Conservation (phyloP, 371 early-diverging fungal species). For the Mucor irregularis region DNA sequence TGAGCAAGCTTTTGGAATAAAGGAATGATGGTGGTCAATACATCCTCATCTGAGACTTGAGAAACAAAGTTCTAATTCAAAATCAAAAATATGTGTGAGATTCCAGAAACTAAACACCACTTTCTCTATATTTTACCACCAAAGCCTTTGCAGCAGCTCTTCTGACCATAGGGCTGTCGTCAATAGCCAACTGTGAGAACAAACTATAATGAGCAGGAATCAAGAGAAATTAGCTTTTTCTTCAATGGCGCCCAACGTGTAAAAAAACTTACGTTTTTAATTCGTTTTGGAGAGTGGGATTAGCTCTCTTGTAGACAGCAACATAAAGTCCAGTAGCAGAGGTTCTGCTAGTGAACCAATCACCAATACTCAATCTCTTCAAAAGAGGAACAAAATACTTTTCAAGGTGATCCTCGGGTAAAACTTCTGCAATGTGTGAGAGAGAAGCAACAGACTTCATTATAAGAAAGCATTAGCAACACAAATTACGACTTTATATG, state of each 20-base stretch:
- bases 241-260: not conserved
- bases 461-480: too few species aligned
- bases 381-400: slow-evolving; percentile 88
- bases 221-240: too few species aligned
- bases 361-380: slow-evolving; percentile 87
- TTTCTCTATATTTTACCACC: too few species aligned
- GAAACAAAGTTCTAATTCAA: slow-evolving; percentile 59
- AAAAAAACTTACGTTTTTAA: slow-evolving; percentile 52
- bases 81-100: too few species aligned
- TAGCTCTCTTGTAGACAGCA: slow-evolving; percentile 71
- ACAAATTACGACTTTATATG: not conserved
- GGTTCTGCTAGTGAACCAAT: slow-evolving; percentile 97
- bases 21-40: slow-evolving; percentile 76
- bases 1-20: slow-evolving; percentile 77
- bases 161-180: slow-evolving; percentile 98
- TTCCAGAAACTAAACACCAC: too few species aligned
- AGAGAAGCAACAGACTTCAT: slow-evolving; percentile 96
- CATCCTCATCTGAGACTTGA: slow-evolving; percentile 69
- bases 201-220: slow-evolving; percentile 32
- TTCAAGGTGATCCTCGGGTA: slow-evolving; percentile 82
- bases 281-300: slow-evolving; percentile 78
- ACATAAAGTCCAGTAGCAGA: slow-evolving; percentile 94
- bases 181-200: slow-evolving; percentile 80
- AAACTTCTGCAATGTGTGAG: slow-evolving; percentile 71
- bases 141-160: slow-evolving; percentile 86